Percentiles rank a stretch among this genome's conserved stretches.
phyloP scores from a whole-genome alignment of 768 basidiomycete species.

The Collybiopsis confluens region DNA sequence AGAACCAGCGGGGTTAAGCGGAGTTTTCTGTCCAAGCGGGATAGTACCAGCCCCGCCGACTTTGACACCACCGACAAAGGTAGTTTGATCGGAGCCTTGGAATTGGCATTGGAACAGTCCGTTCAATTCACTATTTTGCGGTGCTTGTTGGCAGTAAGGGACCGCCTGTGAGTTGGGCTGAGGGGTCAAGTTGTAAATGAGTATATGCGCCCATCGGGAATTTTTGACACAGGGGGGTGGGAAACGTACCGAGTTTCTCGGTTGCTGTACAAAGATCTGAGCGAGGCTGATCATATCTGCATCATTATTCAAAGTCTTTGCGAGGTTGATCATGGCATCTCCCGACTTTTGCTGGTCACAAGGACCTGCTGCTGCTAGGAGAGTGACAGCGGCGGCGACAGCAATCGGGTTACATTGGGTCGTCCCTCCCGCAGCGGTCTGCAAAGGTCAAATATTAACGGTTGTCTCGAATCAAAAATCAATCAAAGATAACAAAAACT shows the following conservation, averaged over 20 bases:
- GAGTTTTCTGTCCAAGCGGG: conserved; percentile 40
- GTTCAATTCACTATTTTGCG: conserved; percentile 46
- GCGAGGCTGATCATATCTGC: conserved; percentile 44
- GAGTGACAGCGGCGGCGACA: conserved; percentile 49
- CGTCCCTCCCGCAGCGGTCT: conserved; percentile 54
- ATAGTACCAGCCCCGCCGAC: conserved; percentile 47
- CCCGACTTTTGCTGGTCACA: conserved; percentile 46
- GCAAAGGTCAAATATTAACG: neutral
- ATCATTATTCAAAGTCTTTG: conserved; percentile 39
- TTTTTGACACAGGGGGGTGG: neutral
- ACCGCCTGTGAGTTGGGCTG: conserved; percentile 41
- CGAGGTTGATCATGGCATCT: conserved; percentile 46
- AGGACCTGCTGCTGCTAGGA: conserved; percentile 45
- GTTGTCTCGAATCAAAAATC: neutral
- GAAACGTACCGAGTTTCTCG: conserved; percentile 45
- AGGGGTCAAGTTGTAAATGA: neutral
- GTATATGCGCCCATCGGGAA: neutral
- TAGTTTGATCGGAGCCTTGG: conserved; percentile 36
- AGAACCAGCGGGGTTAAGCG: conserved; percentile 42
- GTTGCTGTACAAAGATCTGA: conserved; percentile 54
- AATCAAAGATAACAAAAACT: no score
- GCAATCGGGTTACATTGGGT: conserved; percentile 55
- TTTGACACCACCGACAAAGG: conserved; percentile 39
- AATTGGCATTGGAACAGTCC: conserved; percentile 61
- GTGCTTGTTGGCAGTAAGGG: conserved; percentile 52